phyloP scores from a whole-genome alignment of 306 rosid genomes.

The Cercis canadensis region DNA sequence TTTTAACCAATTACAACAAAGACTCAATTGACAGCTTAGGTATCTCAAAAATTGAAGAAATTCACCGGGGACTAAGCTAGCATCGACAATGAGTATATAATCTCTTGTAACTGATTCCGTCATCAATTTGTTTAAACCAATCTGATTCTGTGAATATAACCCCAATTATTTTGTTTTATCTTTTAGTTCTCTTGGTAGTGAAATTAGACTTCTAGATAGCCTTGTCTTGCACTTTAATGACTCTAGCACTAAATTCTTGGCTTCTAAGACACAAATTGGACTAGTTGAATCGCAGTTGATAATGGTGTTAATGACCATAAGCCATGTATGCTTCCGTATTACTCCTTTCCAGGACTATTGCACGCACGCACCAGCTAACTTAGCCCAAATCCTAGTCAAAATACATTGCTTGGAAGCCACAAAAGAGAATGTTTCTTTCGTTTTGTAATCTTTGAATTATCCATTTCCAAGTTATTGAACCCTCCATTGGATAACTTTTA shows the following conservation, averaged over 20 bases:
- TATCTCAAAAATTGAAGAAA: no score
- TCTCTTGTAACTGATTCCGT: background rate
- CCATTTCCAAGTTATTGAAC: background rate
- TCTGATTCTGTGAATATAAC: no score
- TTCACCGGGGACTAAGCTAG: no score
- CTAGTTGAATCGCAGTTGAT: constrained; percentile 25
- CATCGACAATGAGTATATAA: no score
- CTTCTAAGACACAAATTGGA: constrained; percentile 38
- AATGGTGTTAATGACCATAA: constrained; percentile 3
- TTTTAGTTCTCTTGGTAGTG: background rate
- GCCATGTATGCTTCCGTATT: constrained; percentile 37
- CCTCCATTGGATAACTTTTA: background rate
- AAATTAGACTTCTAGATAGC: no score
- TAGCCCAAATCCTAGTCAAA: constrained; percentile 18
- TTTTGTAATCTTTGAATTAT: background rate
- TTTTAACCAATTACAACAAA: no score
- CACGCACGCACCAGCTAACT: background rate
- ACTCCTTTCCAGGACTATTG: constrained; percentile 26
- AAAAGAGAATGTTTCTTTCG: constrained; percentile 3
- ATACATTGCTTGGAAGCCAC: constrained; percentile 34
- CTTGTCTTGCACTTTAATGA: background rate
- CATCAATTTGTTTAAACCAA: background rate
- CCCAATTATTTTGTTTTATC: background rate
- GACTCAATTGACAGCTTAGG: no score
- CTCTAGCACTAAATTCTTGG: background rate